A percentile compares a stretch with the other conserved stretches of the same genome.
Evolutionary conservation across 2,329 filamentous ascomycete genomes (phyloP).

Genomic region (Magnaporthales sp.): DNA sequence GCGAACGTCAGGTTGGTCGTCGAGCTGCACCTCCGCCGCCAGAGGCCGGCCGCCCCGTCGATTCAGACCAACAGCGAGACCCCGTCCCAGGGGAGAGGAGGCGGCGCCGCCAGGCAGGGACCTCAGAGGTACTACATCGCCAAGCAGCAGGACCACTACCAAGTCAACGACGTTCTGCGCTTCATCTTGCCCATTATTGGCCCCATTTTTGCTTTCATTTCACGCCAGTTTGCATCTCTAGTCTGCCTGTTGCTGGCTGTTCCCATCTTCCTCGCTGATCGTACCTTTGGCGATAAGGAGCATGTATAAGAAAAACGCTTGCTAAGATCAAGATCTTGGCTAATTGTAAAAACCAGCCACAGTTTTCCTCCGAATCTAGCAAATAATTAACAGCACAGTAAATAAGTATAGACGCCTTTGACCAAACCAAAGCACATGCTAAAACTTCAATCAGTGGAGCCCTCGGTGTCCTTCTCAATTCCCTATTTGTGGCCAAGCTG

Average conservation of each 20-base stretch:
- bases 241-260: slow-evolving; percentile 41
- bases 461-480: not conserved
- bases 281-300: not conserved
- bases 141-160: slow-evolving; percentile 75
- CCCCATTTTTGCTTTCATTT: slow-evolving; percentile 33
- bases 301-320: not conserved
- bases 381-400: not conserved
- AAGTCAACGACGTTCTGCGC: slow-evolving; percentile 64
- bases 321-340: not conserved
- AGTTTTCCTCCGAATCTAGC: not conserved
- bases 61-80: not conserved
- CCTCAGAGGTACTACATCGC: slow-evolving; percentile 58
- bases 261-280: not conserved
- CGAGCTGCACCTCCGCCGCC: slow-evolving; percentile 41
- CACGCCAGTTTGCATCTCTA: slow-evolving; percentile 47
- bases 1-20: slow-evolving; percentile 60
- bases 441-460: not conserved
- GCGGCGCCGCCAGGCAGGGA: slow-evolving; percentile 6
- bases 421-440: not conserved
- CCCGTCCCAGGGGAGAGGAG: not conserved
- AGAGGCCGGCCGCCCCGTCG: slow-evolving; percentile 17
- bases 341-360: not conserved
- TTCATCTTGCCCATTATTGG: slow-evolving; percentile 59
- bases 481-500: too few relatives aligned
- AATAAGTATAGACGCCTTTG: not conserved